Base-by-base conservation (phyloP, 2,329 filamentous ascomycete genomes). In the Diaporthe batatas region DNA sequence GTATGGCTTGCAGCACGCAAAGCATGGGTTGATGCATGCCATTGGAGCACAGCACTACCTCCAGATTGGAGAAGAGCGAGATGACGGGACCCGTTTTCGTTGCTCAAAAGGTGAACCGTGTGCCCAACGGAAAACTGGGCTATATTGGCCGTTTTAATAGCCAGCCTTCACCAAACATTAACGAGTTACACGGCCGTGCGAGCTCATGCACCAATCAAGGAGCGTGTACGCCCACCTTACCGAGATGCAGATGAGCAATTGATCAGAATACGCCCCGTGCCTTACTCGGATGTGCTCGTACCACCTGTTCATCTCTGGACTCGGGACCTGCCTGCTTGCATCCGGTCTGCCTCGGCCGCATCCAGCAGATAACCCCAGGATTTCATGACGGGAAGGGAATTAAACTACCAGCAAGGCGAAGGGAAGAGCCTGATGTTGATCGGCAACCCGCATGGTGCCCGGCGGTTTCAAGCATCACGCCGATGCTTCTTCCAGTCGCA, bases 1-100 rank as follows among this genome's bases (percentile, higher is more conserved):
- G 42, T 73, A 74, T 74, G 72, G 73, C 71, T 67, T 74, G 73
- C 73, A 74, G 73, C 71, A 73, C 71, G 73, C 68, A 70, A 70
- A 62, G 71, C 73, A 74, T 68, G 73, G 73, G 49, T 73, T 55
- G 59, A 58, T 57, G 73, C 71, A 73, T 71, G 67, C 59, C 51
- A 68, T 70, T 70, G 71, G 67, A 68, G 55, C 69, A 67, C 64
- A 68, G 70, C 49, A 54, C 65, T 62, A 62, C 29, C 58, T 65
- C 65, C 70, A 36, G 51, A 68, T 70, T 59, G 68, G 62, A 65
- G 68, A 47, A 53, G 65, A 72, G 62, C 70, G 73, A 74, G 70
- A 74, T 72, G 70, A 74, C 62, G 70, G 67, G 65, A 57, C 62
- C 70, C 65, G 51, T 67, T 62, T 12, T 55, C 51, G 54, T 59